A percentile compares a stretch with the other conserved stretches of the same genome.
Conservation (phyloP, 106 monocot genomes). For the Acorus calamus region DNA sequence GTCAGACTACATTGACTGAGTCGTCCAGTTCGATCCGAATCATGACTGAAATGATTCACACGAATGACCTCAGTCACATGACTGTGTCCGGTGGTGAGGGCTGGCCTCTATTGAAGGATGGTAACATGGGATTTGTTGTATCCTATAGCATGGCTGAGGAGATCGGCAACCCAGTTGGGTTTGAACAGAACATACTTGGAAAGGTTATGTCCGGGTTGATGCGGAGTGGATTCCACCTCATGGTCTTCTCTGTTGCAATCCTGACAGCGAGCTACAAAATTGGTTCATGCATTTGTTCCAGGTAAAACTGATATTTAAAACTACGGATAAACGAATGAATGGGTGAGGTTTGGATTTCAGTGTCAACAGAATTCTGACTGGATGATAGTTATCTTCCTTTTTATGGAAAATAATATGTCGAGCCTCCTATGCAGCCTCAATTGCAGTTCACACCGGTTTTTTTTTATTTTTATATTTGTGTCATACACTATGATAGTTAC, state of each 20-base stretch:
- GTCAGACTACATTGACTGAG: constrained; percentile 3
- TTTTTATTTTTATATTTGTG: too few species aligned
- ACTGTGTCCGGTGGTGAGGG: constrained; percentile 16
- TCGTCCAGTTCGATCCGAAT: constrained; percentile 43
- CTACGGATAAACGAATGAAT: too few species aligned
- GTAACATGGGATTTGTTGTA: constrained; percentile 27
- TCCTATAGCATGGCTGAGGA: constrained; percentile 19
- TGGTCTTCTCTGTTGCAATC: constrained; percentile 36
- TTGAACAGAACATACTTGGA: constrained; percentile 19
- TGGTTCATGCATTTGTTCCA: constrained; percentile 30
- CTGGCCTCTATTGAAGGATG: constrained; percentile 43
- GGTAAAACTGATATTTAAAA: constrained; percentile 12
- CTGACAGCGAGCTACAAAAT: constrained; percentile 49
- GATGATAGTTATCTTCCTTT: too few species aligned
- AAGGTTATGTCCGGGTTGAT: constrained; percentile 18
- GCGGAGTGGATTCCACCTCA: constrained; percentile 33
- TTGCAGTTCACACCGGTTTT: too few species aligned
- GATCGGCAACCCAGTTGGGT: constrained; percentile 8
- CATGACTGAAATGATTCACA: constrained; percentile 64
- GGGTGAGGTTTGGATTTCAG: too few species aligned
- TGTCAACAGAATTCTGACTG: too few species aligned
- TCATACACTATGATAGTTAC: too few species aligned
- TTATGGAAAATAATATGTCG: too few species aligned
- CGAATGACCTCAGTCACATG: constrained; percentile 8
- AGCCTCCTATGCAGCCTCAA: too few species aligned